These are phyloP conservation scores for Smallanthus sonchifolius DNA, from an alignment of 129 eudicot species.

Conservation along the genomic window DNA sequence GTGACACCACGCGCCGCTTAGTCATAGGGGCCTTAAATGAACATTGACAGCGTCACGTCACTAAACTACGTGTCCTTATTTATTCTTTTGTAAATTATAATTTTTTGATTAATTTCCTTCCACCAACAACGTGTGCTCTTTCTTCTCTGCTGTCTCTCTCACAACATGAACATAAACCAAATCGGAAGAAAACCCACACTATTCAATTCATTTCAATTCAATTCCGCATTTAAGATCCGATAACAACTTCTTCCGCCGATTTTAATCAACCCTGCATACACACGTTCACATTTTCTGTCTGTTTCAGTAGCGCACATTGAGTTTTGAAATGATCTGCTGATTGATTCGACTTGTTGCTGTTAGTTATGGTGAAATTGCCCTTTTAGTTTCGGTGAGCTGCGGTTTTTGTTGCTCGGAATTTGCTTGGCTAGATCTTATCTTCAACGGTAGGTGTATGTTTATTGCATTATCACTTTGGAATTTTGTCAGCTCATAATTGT, in stretches of 20 bases:
- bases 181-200: neutral
- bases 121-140: slow-evolving; percentile 15
- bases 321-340: slow-evolving; percentile 7
- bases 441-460: slow-evolving; percentile 21
- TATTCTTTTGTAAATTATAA: too few species aligned
- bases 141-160: slow-evolving; percentile 20
- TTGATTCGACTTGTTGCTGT: slow-evolving; percentile 10
- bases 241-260: slow-evolving; percentile 5
- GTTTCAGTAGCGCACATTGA: neutral
- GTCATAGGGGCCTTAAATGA: neutral
- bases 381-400: slow-evolving; percentile 20
- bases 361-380: neutral
- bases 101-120: too few species aligned
- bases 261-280: neutral
- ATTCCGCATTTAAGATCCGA: slow-evolving; percentile 17
- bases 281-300: neutral
- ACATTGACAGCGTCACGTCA: slow-evolving; percentile 7
- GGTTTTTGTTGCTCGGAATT: neutral
- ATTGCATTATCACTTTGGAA: slow-evolving; percentile 11
- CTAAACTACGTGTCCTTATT: slow-evolving; percentile 10
- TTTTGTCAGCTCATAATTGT: slow-evolving; percentile 5
- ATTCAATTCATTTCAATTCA: neutral
- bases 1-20: slow-evolving; percentile 28
- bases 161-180: neutral
- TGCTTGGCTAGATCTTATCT: slow-evolving; percentile 39